Evolutionary conservation across 148 eudicot species (phyloP).

Genomic region (Rhododendron kiyosumense): DNA sequence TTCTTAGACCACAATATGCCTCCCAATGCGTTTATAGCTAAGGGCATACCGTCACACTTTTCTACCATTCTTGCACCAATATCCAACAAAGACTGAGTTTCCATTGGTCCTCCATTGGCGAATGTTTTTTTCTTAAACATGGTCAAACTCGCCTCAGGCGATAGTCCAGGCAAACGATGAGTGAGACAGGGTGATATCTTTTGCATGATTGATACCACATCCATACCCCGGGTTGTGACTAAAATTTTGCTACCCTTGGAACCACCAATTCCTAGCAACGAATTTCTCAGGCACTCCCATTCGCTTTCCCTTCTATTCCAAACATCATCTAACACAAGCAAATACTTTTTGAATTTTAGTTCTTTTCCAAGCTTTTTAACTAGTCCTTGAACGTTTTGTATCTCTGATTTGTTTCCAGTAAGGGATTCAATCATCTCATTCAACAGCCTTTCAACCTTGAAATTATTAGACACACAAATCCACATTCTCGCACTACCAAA

Average conservation of each 20-base stretch:
- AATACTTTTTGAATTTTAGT: neutral
- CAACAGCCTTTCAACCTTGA: neutral
- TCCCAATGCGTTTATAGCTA: slow-evolving; percentile 9
- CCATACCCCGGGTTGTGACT: neutral
- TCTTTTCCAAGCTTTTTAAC: neutral
- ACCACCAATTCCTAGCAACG: neutral
- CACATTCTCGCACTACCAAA: neutral
- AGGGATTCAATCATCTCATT: neutral
- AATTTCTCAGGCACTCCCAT: slow-evolving; percentile 4
- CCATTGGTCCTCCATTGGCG: neutral
- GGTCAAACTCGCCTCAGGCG: slow-evolving; percentile 5
- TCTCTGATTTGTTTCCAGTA: neutral
- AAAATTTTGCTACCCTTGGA: neutral
- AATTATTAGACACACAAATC: slow-evolving; percentile 2
- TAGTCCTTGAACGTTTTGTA: neutral
- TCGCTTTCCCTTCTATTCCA: neutral
- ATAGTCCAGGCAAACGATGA: neutral
- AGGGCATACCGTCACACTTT: slow-evolving; percentile 19
- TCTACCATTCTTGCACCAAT: slow-evolving; percentile 8
- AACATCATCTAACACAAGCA: slow-evolving; percentile 17
- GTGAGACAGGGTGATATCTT: neutral
- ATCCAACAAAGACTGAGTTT: neutral
- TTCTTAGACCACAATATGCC: slow-evolving; percentile 4
- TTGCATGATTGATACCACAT: neutral
- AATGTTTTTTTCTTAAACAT: slow-evolving; percentile 10